Percentiles rank a stretch among this genome's conserved stretches.
These are phyloP conservation scores for Alopecurus myosuroides DNA, from an alignment of 176 grass and related monocot genomes.

Conservation along the genomic window DNA sequence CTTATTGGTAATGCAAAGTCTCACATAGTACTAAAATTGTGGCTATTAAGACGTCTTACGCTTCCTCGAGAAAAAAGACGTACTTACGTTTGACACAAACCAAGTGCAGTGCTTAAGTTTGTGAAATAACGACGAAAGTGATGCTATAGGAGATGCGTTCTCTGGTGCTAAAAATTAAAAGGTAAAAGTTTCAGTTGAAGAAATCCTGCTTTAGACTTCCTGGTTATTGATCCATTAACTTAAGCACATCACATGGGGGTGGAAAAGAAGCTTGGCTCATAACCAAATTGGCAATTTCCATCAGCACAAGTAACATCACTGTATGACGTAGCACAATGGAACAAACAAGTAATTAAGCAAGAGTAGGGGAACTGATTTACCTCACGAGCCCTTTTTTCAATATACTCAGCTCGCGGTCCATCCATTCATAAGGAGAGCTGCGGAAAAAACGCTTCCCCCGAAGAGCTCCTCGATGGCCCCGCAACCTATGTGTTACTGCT, in stretches of 20 bases:
- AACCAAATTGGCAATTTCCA: background rate
- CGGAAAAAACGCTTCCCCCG: slow-evolving; percentile 46
- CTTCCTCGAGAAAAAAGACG: too few species aligned
- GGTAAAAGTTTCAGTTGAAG: background rate
- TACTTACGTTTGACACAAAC: background rate
- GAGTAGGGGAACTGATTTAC: slow-evolving; percentile 18
- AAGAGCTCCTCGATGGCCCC: slow-evolving; percentile 44
- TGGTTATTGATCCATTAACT: slow-evolving; percentile 7
- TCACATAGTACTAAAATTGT: background rate
- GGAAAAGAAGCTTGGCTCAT: background rate
- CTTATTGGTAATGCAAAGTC: background rate
- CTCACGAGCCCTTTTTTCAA: slow-evolving; percentile 68
- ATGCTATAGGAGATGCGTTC: background rate
- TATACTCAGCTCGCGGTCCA: slow-evolving; percentile 46
- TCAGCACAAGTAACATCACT: background rate
- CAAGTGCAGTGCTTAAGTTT: background rate
- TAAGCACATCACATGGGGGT: slow-evolving; percentile 15
- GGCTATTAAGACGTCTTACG: background rate
- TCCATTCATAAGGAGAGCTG: slow-evolving; percentile 54
- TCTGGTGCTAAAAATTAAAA: background rate
- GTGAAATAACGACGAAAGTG: background rate
- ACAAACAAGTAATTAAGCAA: background rate
- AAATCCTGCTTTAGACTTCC: slow-evolving; percentile 15
- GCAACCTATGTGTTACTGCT: slow-evolving; percentile 32
- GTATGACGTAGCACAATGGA: background rate